Evolutionary conservation across 495 filamentous ascomycete genomes (phyloP).

Genomic region (Aspergillus incahuasiensis): DNA sequence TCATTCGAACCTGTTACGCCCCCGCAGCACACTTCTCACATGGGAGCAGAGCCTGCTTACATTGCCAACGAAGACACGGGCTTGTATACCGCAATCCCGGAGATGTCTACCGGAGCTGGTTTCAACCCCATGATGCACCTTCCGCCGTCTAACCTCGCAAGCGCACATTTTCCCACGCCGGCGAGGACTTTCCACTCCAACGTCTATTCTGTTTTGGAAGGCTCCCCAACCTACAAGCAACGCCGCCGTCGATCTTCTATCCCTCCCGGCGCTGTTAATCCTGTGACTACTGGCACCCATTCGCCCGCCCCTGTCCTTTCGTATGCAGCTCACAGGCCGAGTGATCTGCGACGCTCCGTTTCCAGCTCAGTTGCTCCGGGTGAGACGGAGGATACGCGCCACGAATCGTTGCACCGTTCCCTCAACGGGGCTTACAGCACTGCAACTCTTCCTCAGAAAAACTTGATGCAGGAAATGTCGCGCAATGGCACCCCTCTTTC

Average conservation of each 20-base stretch:
- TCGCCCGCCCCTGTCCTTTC: constrained; percentile 38
- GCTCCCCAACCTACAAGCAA: constrained; percentile 98
- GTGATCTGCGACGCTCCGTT: constrained; percentile 85
- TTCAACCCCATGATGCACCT: constrained; percentile 87
- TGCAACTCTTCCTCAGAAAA: constrained; percentile 67
- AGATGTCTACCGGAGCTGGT: constrained; percentile 52
- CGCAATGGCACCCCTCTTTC: constrained; percentile 83
- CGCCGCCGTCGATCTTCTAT: constrained; percentile 88
- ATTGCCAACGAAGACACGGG: constrained; percentile 97
- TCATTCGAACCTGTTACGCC: constrained; percentile 96
- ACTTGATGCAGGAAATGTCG: constrained; percentile 75
- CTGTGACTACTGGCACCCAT: constrained; percentile 53
- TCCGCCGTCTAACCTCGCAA: constrained; percentile 78
- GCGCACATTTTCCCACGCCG: constrained; percentile 63
- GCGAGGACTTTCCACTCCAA: constrained; percentile 71
- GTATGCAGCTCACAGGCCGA: constrained; percentile 66
- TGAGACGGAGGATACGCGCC: constrained; percentile 67
- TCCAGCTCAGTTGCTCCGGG: constrained; percentile 85
- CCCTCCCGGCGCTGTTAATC: constrained; percentile 64
- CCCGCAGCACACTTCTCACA: constrained; percentile 76
- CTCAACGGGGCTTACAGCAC: constrained; percentile 54
- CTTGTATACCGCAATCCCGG: constrained; percentile 89
- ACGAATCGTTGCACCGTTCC: constrained; percentile 55
- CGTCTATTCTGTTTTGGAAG: constrained; percentile 93
- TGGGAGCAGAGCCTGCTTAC: constrained; percentile 86